phyloP scores from a whole-genome alignment of 495 filamentous ascomycete genomes.

The Jackrogersella multiformis region DNA sequence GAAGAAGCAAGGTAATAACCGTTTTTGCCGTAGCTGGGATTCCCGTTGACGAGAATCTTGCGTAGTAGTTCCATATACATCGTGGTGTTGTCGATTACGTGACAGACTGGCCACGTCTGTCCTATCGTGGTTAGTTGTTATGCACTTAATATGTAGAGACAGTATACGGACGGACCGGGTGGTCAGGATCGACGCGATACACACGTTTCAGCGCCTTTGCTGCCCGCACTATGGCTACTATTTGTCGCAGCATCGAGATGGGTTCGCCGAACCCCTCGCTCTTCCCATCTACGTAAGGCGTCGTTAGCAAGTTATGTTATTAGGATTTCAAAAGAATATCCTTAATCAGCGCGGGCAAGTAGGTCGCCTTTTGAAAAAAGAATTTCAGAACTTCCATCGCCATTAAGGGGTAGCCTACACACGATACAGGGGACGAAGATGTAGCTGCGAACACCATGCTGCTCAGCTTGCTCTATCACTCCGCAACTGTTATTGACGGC shows the following conservation, averaged over 20 bases:
- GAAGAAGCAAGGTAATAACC: slow-evolving; percentile 62
- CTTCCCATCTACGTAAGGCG: slow-evolving; percentile 46
- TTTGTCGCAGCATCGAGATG: slow-evolving; percentile 57
- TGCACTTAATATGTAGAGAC: background rate
- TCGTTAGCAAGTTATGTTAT: background rate
- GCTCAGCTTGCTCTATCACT: slow-evolving; percentile 52
- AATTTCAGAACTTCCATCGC: background rate
- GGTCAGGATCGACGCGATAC: slow-evolving; percentile 49
- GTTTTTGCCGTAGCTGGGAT: slow-evolving; percentile 51
- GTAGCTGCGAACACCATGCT: slow-evolving; percentile 54
- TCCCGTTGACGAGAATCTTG: slow-evolving; percentile 50
- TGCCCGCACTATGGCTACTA: slow-evolving; percentile 56
- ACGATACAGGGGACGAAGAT: slow-evolving; percentile 60
- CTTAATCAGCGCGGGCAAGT: no score
- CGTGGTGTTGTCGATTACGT: slow-evolving; percentile 54
- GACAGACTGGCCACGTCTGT: slow-evolving; percentile 60
- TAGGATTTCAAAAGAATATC: background rate
- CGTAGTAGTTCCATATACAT: slow-evolving; percentile 57
- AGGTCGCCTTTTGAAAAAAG: no score
- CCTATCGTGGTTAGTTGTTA: slow-evolving; percentile 3
- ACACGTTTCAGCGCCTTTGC: slow-evolving; percentile 50
- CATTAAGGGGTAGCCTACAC: slow-evolving; percentile 35
- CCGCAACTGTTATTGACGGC: slow-evolving; percentile 46
- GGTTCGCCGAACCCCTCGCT: slow-evolving; percentile 59
- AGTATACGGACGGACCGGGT: slow-evolving; percentile 43